Evolutionary conservation across 192 early-diverging fungal genomes (phyloP).

Genomic region (Backusella mclennaniae): DNA sequence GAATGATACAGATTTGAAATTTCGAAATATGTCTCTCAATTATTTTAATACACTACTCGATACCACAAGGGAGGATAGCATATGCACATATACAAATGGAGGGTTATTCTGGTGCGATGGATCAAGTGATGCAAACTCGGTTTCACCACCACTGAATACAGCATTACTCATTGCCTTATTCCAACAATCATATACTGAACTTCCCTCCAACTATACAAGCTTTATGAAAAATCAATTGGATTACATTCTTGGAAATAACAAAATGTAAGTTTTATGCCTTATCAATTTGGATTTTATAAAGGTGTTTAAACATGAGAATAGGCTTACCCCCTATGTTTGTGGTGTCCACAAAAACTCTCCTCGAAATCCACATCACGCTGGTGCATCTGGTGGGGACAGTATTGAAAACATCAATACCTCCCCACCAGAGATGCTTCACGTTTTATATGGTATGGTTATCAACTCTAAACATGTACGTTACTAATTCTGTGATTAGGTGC

Average conservation of each 20-base stretch:
- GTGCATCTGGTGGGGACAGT: conserved; percentile 50
- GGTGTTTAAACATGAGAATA: neutral
- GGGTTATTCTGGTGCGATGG: conserved; percentile 29
- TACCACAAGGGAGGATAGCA: neutral
- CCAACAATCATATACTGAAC: neutral
- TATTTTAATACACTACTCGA: conserved; percentile 33
- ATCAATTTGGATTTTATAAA: neutral
- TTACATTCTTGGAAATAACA: neutral
- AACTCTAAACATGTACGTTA: neutral
- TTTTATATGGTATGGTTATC: conserved; percentile 32
- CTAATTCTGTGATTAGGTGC: conserved; percentile 30
- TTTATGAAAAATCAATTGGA: neutral
- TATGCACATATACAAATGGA: conserved; percentile 21
- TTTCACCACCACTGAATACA: conserved; percentile 5
- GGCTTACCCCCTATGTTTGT: conserved; percentile 49
- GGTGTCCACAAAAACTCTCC: conserved; percentile 58
- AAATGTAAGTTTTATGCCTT: neutral
- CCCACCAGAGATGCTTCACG: conserved; percentile 31
- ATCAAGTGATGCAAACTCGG: conserved; percentile 2
- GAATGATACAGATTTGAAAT: conserved; percentile 22
- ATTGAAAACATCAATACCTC: conserved; percentile 33
- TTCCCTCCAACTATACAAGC: neutral
- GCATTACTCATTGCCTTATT: conserved; percentile 27
- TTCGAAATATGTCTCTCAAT: conserved; percentile 21
- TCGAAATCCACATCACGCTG: conserved; percentile 52